phyloP scores from a whole-genome alignment of 306 rosid species.

The Begonia fuchsioides region DNA sequence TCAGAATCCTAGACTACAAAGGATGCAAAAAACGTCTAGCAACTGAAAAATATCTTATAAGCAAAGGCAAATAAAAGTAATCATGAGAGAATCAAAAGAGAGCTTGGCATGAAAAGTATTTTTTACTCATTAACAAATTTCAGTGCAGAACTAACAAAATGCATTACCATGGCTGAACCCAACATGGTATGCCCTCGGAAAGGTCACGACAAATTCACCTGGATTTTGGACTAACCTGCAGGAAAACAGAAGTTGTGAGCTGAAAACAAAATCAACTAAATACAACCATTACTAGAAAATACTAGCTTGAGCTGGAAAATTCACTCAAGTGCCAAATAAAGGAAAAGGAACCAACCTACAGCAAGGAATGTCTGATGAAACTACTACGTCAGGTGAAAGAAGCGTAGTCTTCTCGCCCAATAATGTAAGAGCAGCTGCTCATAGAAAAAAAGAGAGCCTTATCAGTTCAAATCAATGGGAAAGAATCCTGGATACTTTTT shows the following conservation, averaged over 20 bases:
- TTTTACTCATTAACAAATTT: no score
- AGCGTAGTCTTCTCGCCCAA: constrained; percentile 93
- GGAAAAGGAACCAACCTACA: constrained; percentile 55
- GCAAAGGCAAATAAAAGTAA: no score
- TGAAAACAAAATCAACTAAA: constrained; percentile 15
- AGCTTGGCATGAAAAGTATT: no score
- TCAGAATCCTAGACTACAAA: not conserved
- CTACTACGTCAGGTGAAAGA: constrained; percentile 68
- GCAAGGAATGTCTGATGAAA: constrained; percentile 79
- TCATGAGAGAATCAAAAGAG: no score
- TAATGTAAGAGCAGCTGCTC: constrained; percentile 84
- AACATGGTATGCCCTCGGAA: constrained; percentile 98
- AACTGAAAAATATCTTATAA: no score
- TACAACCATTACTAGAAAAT: constrained; percentile 3
- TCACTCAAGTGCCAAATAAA: not conserved
- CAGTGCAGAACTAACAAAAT: constrained; percentile 6
- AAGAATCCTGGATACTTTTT: constrained; percentile 2
- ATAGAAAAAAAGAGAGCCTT: constrained; percentile 44
- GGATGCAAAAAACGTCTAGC: no score
- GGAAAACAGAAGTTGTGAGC: constrained; percentile 22
- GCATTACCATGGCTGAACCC: constrained; percentile 99
- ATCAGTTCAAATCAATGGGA: constrained; percentile 29
- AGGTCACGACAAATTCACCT: constrained; percentile 98
- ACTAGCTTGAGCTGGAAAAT: constrained; percentile 5
- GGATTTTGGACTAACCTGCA: constrained; percentile 93